Percentiles rank a stretch among this genome's conserved stretches.
Evolutionary conservation across 305 asterid genomes (phyloP).

Genomic region (Fraxinus floribunda): DNA sequence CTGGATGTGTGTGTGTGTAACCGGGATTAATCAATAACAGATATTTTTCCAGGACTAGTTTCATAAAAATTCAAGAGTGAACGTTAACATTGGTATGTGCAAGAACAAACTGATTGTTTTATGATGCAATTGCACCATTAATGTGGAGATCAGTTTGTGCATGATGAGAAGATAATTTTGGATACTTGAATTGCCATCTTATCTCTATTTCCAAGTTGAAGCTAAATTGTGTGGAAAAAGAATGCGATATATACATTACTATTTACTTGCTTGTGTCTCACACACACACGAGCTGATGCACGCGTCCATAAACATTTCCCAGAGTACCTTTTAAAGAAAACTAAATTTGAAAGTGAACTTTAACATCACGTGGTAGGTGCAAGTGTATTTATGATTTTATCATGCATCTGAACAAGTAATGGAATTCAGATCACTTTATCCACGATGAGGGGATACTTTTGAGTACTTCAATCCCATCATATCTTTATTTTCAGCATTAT

Average conservation of each 20-base stretch:
- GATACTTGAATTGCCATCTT: not conserved
- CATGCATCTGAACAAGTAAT: not conserved
- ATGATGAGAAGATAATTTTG: not conserved
- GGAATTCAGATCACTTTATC: not conserved
- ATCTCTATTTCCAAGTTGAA: not conserved
- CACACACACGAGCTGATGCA: not conserved
- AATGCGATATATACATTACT: not conserved
- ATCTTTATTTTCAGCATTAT: not conserved
- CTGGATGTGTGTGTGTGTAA: not conserved
- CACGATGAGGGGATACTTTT: not conserved
- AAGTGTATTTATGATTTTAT: not conserved
- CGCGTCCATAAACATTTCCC: not conserved
- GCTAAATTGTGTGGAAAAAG: not conserved
- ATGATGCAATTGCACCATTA: not conserved
- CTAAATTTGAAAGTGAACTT: not conserved
- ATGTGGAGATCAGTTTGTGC: not conserved
- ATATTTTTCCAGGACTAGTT: not conserved
- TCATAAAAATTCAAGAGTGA: not conserved
- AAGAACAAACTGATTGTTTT: not conserved
- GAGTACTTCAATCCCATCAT: not conserved
- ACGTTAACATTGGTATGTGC: not conserved
- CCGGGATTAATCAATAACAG: not conserved
- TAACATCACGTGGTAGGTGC: not conserved
- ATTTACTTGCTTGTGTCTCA: not conserved
- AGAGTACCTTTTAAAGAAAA: not conserved